Percentiles rank a stretch among this genome's conserved stretches.
Conservation (phyloP, 768 basidiomycete species). For the Termitomyces bulborhizus region DNA sequence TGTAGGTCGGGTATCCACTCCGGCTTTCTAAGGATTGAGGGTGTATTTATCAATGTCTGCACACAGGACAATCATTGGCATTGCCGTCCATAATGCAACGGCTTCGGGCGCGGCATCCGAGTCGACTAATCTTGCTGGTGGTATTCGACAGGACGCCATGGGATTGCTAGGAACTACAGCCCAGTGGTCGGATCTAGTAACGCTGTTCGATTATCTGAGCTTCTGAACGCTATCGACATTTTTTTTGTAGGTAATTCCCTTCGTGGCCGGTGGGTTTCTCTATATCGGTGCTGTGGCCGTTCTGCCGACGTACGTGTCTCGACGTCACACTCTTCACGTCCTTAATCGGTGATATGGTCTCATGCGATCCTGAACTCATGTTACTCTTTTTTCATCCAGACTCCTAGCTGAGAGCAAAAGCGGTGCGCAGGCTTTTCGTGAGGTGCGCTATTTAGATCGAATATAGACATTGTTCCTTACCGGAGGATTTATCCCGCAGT, state of each 20-base stretch:
- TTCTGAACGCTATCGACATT: slow-evolving; percentile 1
- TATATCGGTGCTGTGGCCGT: slow-evolving; percentile 94
- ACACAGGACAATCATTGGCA: slow-evolving; percentile 79
- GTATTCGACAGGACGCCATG: slow-evolving; percentile 65
- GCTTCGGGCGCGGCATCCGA: slow-evolving; percentile 35
- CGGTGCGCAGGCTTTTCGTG: slow-evolving; percentile 82
- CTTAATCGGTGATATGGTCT: not conserved
- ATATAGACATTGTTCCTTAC: slow-evolving; percentile 8
- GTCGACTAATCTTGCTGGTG: slow-evolving; percentile 63
- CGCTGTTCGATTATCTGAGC: slow-evolving; percentile 20
- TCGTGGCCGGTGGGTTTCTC: slow-evolving; percentile 87
- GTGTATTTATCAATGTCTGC: slow-evolving; percentile 1
- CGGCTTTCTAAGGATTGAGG: not conserved
- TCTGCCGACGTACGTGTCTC: slow-evolving; percentile 68
- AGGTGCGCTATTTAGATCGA: slow-evolving; percentile 43
- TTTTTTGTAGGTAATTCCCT: slow-evolving; percentile 67
- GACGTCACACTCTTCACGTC: not conserved
- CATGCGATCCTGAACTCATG: slow-evolving; percentile 5
- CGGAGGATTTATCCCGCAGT: slow-evolving; percentile 40
- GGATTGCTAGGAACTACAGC: slow-evolving; percentile 84
- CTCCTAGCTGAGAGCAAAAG: slow-evolving; percentile 85
- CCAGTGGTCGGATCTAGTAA: slow-evolving; percentile 72
- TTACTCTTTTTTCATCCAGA: slow-evolving; percentile 21
- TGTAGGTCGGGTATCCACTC: slow-evolving; percentile 35
- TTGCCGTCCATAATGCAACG: slow-evolving; percentile 74